Conservation (phyloP, 2,329 filamentous ascomycete genomes). For the Cladosporium sp. region DNA sequence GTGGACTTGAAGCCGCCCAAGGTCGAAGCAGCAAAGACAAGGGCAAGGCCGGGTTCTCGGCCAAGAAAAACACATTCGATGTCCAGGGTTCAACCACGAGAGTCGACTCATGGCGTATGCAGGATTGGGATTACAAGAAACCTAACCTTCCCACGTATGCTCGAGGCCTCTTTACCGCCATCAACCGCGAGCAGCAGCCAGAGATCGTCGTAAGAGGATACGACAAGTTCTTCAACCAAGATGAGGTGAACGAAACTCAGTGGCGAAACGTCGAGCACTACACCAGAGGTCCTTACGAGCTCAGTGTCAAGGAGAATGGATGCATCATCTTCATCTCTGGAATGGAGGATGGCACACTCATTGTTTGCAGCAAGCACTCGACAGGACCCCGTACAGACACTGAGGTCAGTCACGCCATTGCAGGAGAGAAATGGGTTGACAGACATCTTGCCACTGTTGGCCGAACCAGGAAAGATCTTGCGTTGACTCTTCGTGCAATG, state of each 20-base stretch:
- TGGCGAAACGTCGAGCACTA: constrained; percentile 74
- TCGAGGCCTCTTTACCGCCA: constrained; percentile 87
- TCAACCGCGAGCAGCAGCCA: constrained; percentile 56
- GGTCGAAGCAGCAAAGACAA: constrained; percentile 43
- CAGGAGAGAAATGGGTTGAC: constrained; percentile 78
- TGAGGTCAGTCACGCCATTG: constrained; percentile 74
- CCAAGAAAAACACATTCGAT: constrained; percentile 74
- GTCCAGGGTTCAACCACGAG: constrained; percentile 62
- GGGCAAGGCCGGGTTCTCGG: constrained; percentile 59
- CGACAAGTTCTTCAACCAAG: constrained; percentile 97
- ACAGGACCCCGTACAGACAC: constrained; percentile 73
- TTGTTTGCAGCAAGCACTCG: constrained; percentile 99
- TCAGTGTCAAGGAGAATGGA: constrained; percentile 98
- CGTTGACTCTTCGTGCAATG: constrained; percentile 66
- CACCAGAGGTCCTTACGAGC: constrained; percentile 84
- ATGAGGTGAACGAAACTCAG: constrained; percentile 74
- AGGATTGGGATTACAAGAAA: constrained; percentile 95
- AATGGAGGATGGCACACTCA: constrained; percentile 77
- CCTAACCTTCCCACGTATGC: constrained; percentile 83
- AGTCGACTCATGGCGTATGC: constrained; percentile 89
- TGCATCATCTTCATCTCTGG: constrained; percentile 98
- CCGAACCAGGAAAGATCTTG: constrained; percentile 74
- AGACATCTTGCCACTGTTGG: constrained; percentile 72
- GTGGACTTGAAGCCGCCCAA: constrained; percentile 56
- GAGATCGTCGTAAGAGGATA: constrained; percentile 89